Conservation (phyloP, 805 yeast species). For the Wickerhamomyces ciferrii region DNA sequence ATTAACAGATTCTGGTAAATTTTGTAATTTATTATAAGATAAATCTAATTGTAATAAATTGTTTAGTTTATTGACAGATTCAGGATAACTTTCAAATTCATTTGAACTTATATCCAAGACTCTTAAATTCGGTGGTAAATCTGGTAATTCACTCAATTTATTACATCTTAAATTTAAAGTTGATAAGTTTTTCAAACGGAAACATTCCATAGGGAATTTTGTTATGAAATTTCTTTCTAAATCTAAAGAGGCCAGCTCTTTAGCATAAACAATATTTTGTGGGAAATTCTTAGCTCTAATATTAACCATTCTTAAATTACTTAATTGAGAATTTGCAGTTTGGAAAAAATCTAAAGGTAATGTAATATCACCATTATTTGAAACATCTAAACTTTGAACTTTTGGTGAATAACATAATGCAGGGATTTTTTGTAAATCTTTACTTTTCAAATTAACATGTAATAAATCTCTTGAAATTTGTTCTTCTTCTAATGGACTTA, state of each 20-base stretch:
- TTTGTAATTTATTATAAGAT: constrained; percentile 69
- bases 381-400: constrained; percentile 75
- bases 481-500: constrained; percentile 68
- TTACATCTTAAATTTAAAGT: constrained; percentile 71
- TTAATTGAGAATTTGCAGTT: constrained; percentile 62
- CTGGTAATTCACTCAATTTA: constrained; percentile 59
- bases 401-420: constrained; percentile 77
- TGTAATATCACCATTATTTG: constrained; percentile 80
- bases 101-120: constrained; percentile 79
- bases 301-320: constrained; percentile 60
- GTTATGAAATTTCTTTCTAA: constrained; percentile 75
- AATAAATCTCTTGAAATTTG: constrained; percentile 59
- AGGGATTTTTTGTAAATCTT: constrained; percentile 81
- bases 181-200: constrained; percentile 47
- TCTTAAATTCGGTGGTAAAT: constrained; percentile 46
- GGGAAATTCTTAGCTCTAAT: constrained; percentile 78
- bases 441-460: constrained; percentile 65
- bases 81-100: constrained; percentile 57
- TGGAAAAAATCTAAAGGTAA: constrained; percentile 85
- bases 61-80: constrained; percentile 52
- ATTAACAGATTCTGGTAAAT: constrained; percentile 57
- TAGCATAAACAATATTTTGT: constrained; percentile 62
- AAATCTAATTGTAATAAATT: constrained; percentile 66
- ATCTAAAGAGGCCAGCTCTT: constrained; percentile 60
- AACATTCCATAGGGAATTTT: constrained; percentile 51